phyloP scores from a whole-genome alignment of 257 asterid genomes.

The Solanum rostratum region DNA sequence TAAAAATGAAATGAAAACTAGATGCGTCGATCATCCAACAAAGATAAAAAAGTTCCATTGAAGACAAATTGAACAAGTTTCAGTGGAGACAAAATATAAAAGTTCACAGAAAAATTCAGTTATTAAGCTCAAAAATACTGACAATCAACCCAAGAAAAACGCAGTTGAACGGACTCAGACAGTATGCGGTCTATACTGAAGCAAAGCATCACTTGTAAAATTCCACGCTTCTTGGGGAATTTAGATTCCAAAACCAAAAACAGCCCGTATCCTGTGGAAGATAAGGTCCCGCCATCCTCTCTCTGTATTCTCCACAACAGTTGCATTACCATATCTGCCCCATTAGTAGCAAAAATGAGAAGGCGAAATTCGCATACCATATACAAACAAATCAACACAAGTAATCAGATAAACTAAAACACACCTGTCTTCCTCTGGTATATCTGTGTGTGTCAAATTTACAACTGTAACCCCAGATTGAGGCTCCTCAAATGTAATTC shows the following conservation, averaged over 20 bases:
- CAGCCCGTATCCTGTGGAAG: constrained; percentile 60
- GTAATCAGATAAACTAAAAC: background rate
- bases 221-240: background rate
- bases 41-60: background rate
- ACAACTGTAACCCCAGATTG: constrained; percentile 72
- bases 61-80: background rate
- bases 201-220: background rate
- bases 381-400: background rate
- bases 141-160: background rate
- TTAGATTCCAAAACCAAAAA: constrained; percentile 38
- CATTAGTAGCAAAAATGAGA: background rate
- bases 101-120: background rate
- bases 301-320: constrained; percentile 93
- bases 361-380: background rate
- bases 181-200: background rate
- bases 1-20: background rate
- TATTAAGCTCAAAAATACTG: background rate
- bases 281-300: constrained; percentile 95
- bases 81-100: background rate
- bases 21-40: background rate
- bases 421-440: constrained; percentile 95
- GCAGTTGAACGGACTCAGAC: background rate
- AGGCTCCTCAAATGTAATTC: constrained; percentile 77
- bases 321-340: constrained; percentile 73
- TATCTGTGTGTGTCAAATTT: constrained; percentile 65